phyloP scores from a whole-genome alignment of 352 stramenopile species.

The Phytophthora pluvialis region DNA sequence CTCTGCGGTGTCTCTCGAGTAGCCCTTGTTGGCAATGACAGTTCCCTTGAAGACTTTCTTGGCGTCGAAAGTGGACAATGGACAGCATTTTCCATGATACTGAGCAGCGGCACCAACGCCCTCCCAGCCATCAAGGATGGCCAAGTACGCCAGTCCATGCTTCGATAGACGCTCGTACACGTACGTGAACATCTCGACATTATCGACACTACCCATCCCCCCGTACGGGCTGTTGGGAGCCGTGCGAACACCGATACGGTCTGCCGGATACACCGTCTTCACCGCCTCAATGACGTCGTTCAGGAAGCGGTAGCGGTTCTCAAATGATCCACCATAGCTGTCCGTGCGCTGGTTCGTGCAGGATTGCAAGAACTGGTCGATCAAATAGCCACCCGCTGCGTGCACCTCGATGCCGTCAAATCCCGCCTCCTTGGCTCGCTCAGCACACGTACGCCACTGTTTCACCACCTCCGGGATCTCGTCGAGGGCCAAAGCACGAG shows the following conservation, averaged over 20 bases:
- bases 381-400: slow-evolving; percentile 87
- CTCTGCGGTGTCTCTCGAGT: slow-evolving; percentile 38
- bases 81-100: slow-evolving; percentile 40
- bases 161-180: slow-evolving; percentile 35
- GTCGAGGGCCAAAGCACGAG: slow-evolving; percentile 31
- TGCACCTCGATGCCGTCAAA: slow-evolving; percentile 63
- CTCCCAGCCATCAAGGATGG: slow-evolving; percentile 40
- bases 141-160: slow-evolving; percentile 32
- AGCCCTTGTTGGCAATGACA: slow-evolving; percentile 41
- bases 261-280: slow-evolving; percentile 32
- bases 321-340: slow-evolving; percentile 78
- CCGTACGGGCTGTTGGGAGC: slow-evolving; percentile 38
- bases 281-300: slow-evolving; percentile 65
- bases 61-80: slow-evolving; percentile 34
- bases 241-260: slow-evolving; percentile 41
- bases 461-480: slow-evolving; percentile 62
- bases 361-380: slow-evolving; percentile 67
- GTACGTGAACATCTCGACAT: slow-evolving; percentile 47
- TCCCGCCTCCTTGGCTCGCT: slow-evolving; percentile 74
- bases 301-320: slow-evolving; percentile 79
- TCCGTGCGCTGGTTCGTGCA: slow-evolving; percentile 80
- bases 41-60: slow-evolving; percentile 38
- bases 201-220: slow-evolving; percentile 41
- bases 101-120: slow-evolving; percentile 30
- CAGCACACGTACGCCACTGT: slow-evolving; percentile 71